phyloP scores from a whole-genome alignment of 2,329 filamentous ascomycete species.

The Dactylonectria estremocensis region DNA sequence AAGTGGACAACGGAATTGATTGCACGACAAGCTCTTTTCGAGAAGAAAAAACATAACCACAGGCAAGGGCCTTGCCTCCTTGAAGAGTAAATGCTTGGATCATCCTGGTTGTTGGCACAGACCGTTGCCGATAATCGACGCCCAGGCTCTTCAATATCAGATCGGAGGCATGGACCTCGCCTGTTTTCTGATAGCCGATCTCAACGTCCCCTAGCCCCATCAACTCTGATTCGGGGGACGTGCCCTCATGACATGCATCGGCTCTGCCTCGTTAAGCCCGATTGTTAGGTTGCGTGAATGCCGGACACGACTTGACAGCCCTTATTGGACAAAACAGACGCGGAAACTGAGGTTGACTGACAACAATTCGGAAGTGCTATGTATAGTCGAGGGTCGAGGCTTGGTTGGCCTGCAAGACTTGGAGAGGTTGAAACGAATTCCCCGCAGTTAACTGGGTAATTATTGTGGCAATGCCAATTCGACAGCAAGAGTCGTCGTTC shows the following conservation, averaged over 20 bases:
- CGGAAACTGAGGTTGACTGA: not conserved
- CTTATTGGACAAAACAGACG: not conserved
- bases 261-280: not conserved
- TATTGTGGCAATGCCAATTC: slow-evolving; percentile 6
- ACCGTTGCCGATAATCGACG: slow-evolving; percentile 22
- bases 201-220: slow-evolving; percentile 32
- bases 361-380: slow-evolving; percentile 9
- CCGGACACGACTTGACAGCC: slow-evolving; percentile 3
- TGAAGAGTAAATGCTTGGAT: slow-evolving; percentile 20
- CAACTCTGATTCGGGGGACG: slow-evolving; percentile 8
- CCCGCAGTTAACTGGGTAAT: slow-evolving; percentile 7
- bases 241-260: slow-evolving; percentile 25
- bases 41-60: slow-evolving; percentile 7
- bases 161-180: slow-evolving; percentile 41
- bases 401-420: not conserved
- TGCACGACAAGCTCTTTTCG: slow-evolving; percentile 5
- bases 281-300: slow-evolving; percentile 10
- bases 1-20: slow-evolving; percentile 5
- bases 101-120: slow-evolving; percentile 25
- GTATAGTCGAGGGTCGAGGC: not conserved
- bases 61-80: not conserved
- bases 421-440: not conserved
- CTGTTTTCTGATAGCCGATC: slow-evolving; percentile 42
- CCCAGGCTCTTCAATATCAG: slow-evolving; percentile 28
- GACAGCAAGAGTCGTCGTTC: slow-evolving; percentile 6